Evolutionary conservation across 2,329 filamentous ascomycete genomes (phyloP).

Genomic region (Fusarium buxicola): DNA sequence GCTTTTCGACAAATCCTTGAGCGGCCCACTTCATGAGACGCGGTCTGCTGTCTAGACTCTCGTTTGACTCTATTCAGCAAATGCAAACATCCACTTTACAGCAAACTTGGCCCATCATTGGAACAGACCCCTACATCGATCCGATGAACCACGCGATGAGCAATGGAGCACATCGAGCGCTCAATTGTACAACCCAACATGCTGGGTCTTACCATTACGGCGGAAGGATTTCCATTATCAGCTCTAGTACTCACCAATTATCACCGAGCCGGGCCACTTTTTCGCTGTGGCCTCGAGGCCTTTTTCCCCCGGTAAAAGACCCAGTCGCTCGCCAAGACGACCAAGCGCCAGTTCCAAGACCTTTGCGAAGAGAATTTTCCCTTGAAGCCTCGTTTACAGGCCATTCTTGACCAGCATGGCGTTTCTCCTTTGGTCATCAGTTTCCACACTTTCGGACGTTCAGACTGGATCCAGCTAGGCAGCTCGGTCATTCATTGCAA

Average conservation of each 20-base stretch:
- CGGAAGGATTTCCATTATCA: slow-evolving; percentile 2
- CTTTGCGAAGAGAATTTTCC: neutral
- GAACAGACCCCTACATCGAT: slow-evolving; percentile 5
- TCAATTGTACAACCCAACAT: no score
- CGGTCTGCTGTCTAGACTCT: neutral
- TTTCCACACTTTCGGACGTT: neutral
- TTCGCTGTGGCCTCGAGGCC: neutral
- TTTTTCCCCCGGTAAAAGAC: neutral
- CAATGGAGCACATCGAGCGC: neutral
- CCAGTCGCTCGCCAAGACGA: slow-evolving; percentile 1
- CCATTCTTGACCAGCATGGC: neutral
- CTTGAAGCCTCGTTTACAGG: neutral
- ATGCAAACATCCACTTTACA: no score
- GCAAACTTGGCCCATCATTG: neutral
- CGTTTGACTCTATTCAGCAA: neutral
- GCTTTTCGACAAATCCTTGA: neutral
- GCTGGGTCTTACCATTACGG: neutral
- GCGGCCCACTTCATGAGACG: slow-evolving; percentile 1
- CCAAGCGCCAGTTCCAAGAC: neutral
- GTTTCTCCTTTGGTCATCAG: neutral
- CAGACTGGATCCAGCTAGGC: neutral
- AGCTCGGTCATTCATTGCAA: neutral
- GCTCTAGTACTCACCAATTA: neutral
- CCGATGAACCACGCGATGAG: slow-evolving; percentile 1
- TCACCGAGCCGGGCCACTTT: neutral